Evolutionary conservation across 305 asterid species (phyloP).

Genomic region (Coffea humblotiana): DNA sequence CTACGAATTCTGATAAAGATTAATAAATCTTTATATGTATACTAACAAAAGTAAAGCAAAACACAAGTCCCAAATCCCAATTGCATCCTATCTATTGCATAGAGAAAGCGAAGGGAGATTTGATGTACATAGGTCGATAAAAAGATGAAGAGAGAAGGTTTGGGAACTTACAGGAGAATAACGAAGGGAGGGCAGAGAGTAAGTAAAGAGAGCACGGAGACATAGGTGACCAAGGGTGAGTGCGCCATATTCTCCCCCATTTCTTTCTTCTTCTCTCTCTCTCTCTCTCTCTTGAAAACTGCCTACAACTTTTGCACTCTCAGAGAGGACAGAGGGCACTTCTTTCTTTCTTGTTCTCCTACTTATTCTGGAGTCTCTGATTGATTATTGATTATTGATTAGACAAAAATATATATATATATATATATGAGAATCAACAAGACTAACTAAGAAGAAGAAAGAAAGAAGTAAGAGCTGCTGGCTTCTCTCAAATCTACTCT

Average conservation of each 20-base stretch:
- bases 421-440: no score
- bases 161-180: constrained; percentile 68
- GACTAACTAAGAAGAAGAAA: neutral
- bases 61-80: neutral
- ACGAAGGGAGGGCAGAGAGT: constrained; percentile 89
- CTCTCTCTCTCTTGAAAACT: neutral
- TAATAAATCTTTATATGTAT: neutral
- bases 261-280: neutral
- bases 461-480: no score
- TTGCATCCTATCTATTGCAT: neutral
- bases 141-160: neutral
- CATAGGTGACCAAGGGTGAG: constrained; percentile 70
- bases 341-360: no score
- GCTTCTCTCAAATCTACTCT: no score
- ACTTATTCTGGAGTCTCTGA: no score
- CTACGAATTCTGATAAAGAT: neutral
- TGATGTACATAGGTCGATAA: neutral
- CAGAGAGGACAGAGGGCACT: no score
- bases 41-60: neutral
- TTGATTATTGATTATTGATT: no score
- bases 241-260: constrained; percentile 65
- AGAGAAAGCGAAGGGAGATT: neutral
- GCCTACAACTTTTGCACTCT: no score
- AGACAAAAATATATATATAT: no score
- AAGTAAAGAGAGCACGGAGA: constrained; percentile 78